A percentile compares a stretch with the other conserved stretches of the same genome.
phyloP scores from a whole-genome alignment of 2,329 filamentous ascomycete genomes.

The Aspergillus bombycis region DNA sequence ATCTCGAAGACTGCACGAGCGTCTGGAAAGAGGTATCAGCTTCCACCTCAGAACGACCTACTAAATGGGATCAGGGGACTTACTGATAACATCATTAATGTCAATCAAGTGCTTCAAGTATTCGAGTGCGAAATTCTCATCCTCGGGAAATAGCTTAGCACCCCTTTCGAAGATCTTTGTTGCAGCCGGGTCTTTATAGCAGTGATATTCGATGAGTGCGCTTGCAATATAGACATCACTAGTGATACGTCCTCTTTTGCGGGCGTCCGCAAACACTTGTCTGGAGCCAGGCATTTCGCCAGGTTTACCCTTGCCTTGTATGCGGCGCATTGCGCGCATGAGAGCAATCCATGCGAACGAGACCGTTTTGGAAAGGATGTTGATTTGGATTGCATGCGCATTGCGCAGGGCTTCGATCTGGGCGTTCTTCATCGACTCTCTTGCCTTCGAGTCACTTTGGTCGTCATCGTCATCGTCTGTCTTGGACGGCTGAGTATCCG shows the following conservation, averaged over 20 bases:
- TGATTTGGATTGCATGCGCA: constrained; percentile 72
- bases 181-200: constrained; percentile 90
- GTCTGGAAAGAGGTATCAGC: constrained; percentile 57
- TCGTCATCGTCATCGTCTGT: constrained; percentile 61
- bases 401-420: constrained; percentile 64
- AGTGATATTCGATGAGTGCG: constrained; percentile 90
- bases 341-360: constrained; percentile 95
- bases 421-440: constrained; percentile 55
- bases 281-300: constrained; percentile 74
- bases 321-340: constrained; percentile 89
- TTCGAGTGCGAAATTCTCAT: constrained; percentile 90
- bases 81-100: constrained; percentile 91
- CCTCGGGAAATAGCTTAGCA: constrained; percentile 88
- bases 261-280: constrained; percentile 85
- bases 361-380: constrained; percentile 78
- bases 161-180: constrained; percentile 96
- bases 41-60: neutral
- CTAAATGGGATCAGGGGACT: constrained; percentile 41
- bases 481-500: constrained; percentile 41
- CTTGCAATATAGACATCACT: constrained; percentile 95
- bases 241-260: constrained; percentile 82
- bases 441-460: constrained; percentile 51
- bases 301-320: constrained; percentile 81
- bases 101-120: constrained; percentile 94
- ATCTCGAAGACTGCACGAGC: constrained; percentile 96